phyloP scores from a whole-genome alignment of 768 basidiomycete species.

The Glaciozyma antarctica region DNA sequence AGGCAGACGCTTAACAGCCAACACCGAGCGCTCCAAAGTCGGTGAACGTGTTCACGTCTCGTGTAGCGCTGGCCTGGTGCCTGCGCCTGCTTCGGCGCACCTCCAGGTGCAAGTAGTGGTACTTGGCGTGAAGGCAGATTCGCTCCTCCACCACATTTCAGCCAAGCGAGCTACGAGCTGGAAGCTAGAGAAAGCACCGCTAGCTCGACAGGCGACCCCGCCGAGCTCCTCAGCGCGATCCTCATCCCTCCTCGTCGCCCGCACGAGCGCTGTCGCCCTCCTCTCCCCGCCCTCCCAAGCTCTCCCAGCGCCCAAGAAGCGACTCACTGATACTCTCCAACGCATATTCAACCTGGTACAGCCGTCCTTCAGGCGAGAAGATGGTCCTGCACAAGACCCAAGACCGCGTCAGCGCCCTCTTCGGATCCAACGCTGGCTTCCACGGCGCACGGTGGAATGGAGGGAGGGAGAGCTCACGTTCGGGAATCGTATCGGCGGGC shows the following conservation, averaged over 20 bases:
- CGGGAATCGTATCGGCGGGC: background rate
- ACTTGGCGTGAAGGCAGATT: background rate
- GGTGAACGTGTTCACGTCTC: no score
- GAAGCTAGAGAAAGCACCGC: background rate
- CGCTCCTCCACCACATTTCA: background rate
- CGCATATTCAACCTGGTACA: slow-evolving; percentile 99
- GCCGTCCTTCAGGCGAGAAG: slow-evolving; percentile 97
- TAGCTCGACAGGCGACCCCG: background rate
- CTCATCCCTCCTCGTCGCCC: background rate
- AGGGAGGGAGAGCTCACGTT: background rate
- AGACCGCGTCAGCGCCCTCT: background rate
- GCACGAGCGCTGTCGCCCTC: background rate
- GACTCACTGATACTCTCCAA: slow-evolving; percentile 99
- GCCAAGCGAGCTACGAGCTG: background rate
- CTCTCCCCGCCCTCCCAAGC: background rate
- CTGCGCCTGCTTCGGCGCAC: no score
- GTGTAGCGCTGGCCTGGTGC: no score
- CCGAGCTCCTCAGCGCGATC: background rate
- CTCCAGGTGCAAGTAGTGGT: no score
- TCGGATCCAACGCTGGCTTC: background rate
- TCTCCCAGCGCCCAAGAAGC: slow-evolving; percentile 46
- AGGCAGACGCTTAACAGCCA: no score
- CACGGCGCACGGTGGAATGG: background rate
- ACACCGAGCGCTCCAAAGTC: no score
- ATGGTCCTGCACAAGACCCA: slow-evolving; percentile 50